Conservation (phyloP, 805 yeast species). For the Teunomyces aglyptinius region DNA sequence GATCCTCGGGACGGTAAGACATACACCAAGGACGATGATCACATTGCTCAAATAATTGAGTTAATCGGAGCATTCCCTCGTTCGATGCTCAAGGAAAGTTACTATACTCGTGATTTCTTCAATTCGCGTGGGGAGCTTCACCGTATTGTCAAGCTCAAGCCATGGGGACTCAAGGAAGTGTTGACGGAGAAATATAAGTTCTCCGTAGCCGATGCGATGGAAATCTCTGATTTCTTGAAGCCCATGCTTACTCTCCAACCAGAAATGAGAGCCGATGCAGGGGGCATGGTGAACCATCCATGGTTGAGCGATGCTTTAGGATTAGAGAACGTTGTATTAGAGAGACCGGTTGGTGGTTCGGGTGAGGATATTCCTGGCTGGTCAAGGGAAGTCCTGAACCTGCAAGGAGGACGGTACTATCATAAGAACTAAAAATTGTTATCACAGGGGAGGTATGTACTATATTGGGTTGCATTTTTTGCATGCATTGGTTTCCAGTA, state of each 20-base stretch:
- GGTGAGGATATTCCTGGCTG: conserved; percentile 93
- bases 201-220: conserved; percentile 62
- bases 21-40: conserved; percentile 91
- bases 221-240: conserved; percentile 68
- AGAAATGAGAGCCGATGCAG: conserved; percentile 85
- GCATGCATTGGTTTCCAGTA: neutral
- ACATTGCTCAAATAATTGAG: conserved; percentile 92
- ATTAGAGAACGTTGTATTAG: conserved; percentile 64
- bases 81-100: conserved; percentile 55
- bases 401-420: neutral
- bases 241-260: conserved; percentile 88
- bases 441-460: neutral
- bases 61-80: conserved; percentile 68
- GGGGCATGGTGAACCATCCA: conserved; percentile 86
- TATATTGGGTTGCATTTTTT: neutral
- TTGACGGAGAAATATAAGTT: conserved; percentile 83
- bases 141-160: conserved; percentile 77
- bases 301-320: conserved; percentile 82
- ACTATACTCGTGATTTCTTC: conserved; percentile 61
- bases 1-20: conserved; percentile 81
- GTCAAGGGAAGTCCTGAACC: conserved; percentile 52
- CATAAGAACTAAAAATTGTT: neutral
- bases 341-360: conserved; percentile 71
- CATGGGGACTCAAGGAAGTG: conserved; percentile 85
- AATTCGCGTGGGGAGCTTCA: conserved; percentile 68